Percentiles rank a stretch among this genome's conserved stretches.
phyloP scores from a whole-genome alignment of 2,329 filamentous ascomycete species.

The Monosporascus sp. region DNA sequence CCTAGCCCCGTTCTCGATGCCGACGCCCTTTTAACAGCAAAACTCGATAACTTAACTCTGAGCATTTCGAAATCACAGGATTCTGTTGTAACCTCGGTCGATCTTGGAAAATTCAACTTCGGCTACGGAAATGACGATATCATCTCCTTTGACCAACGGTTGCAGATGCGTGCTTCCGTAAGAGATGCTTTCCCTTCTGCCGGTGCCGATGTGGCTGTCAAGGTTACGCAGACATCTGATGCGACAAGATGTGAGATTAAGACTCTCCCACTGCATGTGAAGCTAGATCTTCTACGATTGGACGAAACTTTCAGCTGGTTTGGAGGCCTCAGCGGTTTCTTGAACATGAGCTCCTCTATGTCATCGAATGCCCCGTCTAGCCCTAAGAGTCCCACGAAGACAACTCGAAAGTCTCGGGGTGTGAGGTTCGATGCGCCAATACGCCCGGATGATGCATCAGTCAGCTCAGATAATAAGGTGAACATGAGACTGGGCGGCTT shows the following conservation, averaged over 20 bases:
- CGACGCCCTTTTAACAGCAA: slow-evolving; percentile 49
- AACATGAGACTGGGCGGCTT: slow-evolving; percentile 75
- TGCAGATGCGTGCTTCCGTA: slow-evolving; percentile 55
- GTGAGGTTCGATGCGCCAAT: slow-evolving; percentile 55
- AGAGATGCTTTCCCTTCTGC: slow-evolving; percentile 53
- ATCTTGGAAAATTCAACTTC: slow-evolving; percentile 55
- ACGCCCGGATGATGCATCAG: slow-evolving; percentile 42
- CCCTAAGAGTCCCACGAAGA: slow-evolving; percentile 30
- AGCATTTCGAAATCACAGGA: slow-evolving; percentile 22
- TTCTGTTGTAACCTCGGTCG: slow-evolving; percentile 34
- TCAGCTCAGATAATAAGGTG: slow-evolving; percentile 57
- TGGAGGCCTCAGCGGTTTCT: slow-evolving; percentile 83
- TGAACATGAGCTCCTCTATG: slow-evolving; percentile 84
- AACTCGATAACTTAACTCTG: slow-evolving; percentile 40
- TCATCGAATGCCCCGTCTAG: slow-evolving; percentile 61
- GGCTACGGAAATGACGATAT: slow-evolving; percentile 60
- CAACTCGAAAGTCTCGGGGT: slow-evolving; percentile 43
- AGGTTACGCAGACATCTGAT: slow-evolving; percentile 40
- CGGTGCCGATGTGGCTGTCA: slow-evolving; percentile 54
- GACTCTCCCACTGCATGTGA: slow-evolving; percentile 71
- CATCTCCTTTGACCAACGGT: slow-evolving; percentile 54
- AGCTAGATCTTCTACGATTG: slow-evolving; percentile 71
- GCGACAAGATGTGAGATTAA: slow-evolving; percentile 57
- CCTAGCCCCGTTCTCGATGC: slow-evolving; percentile 35
- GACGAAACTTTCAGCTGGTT: slow-evolving; percentile 88